A percentile compares a stretch with the other conserved stretches of the same genome.
Conservation (phyloP, 371 early-diverging fungal species). For the Mortierella sp. region DNA sequence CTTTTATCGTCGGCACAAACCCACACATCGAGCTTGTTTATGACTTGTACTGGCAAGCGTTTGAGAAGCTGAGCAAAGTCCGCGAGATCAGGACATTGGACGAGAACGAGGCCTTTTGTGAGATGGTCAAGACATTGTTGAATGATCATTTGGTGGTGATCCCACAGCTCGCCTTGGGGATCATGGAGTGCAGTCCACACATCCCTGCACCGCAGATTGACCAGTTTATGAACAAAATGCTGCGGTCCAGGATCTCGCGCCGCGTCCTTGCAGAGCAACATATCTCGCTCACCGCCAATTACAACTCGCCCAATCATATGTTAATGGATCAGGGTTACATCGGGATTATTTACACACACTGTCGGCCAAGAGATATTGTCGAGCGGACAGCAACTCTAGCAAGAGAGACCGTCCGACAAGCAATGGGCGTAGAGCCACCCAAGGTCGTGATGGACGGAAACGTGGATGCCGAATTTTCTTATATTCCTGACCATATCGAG, state of each 20-base stretch:
- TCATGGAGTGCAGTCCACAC: conserved; percentile 80
- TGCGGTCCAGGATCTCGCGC: conserved; percentile 91
- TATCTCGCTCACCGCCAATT: conserved; percentile 80
- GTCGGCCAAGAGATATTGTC: conserved; percentile 63
- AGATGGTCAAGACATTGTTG: conserved; percentile 73
- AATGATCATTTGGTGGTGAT: conserved; percentile 85
- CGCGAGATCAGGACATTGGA: conserved; percentile 74
- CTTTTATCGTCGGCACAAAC: conserved; percentile 93
- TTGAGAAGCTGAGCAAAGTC: conserved; percentile 78
- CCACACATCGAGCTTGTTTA: conserved; percentile 90
- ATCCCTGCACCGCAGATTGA: conserved; percentile 72
- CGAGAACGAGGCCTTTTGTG: conserved; percentile 82
- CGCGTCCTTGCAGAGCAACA: conserved; percentile 95
- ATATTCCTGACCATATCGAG: conserved; percentile 93
- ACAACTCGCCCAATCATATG: conserved; percentile 52
- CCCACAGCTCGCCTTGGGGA: conserved; percentile 86
- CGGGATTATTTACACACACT: conserved; percentile 69
- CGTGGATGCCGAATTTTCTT: conserved; percentile 70
- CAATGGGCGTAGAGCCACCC: conserved; percentile 44
- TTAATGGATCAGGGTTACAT: conserved; percentile 59
- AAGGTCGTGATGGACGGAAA: conserved; percentile 73
- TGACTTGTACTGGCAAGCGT: conserved; percentile 90
- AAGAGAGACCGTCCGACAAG: conserved; percentile 41
- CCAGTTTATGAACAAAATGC: conserved; percentile 89
- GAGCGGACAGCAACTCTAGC: conserved; percentile 53